phyloP scores from a whole-genome alignment of 2,329 filamentous ascomycete species.

The Aspergillus pseudotamarii region DNA sequence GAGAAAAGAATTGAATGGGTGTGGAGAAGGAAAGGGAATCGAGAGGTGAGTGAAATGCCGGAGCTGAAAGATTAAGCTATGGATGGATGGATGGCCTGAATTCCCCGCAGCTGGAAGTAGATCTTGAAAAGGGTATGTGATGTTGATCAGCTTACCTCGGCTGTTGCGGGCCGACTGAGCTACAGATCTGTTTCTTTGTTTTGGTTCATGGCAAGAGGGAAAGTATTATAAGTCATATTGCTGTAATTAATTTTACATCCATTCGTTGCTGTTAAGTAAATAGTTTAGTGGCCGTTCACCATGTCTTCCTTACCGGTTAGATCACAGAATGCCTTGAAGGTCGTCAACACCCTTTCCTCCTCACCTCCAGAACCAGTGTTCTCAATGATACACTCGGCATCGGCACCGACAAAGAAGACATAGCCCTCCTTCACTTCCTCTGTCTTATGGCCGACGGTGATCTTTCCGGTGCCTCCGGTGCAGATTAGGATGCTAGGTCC shows the following conservation, averaged over 20 bases:
- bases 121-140: neutral
- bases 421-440: slow-evolving; percentile 74
- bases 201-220: neutral
- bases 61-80: neutral
- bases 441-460: slow-evolving; percentile 80
- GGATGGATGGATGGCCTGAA: too few species aligned
- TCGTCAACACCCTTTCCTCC: slow-evolving; percentile 72
- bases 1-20: neutral
- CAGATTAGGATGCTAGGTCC: slow-evolving; percentile 94
- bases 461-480: slow-evolving; percentile 78
- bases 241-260: neutral
- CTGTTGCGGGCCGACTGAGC: neutral
- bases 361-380: slow-evolving; percentile 57
- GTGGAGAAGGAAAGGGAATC: neutral
- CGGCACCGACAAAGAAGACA: slow-evolving; percentile 85
- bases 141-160: slow-evolving; percentile 5
- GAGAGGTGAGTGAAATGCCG: neutral
- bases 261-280: neutral
- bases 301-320: slow-evolving; percentile 57
- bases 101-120: slow-evolving; percentile 3
- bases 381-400: slow-evolving; percentile 79
- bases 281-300: slow-evolving; percentile 36
- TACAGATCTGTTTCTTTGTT: neutral
- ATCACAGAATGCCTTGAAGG: slow-evolving; percentile 94
- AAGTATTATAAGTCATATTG: neutral